Conservation (phyloP, 2,329 filamentous ascomycete species). For the Phaeosphaeriaceae sp. region DNA sequence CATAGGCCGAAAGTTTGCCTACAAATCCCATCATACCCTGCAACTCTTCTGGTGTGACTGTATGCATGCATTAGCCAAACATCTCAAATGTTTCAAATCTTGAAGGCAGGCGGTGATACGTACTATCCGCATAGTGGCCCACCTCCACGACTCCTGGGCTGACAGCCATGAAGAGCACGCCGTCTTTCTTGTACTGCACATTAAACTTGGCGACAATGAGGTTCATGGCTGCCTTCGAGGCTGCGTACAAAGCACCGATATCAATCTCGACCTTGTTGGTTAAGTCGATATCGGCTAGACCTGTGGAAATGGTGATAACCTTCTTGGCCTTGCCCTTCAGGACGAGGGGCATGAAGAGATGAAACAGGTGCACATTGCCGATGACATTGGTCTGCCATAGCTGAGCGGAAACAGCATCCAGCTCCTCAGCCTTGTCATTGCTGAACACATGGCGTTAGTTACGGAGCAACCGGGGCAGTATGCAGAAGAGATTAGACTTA, state of each 20-base stretch:
- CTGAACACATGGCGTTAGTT: conserved; percentile 1
- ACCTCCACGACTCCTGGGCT: conserved; percentile 60
- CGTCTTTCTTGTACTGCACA: conserved; percentile 55
- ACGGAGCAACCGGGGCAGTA: neutral
- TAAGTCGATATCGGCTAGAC: conserved; percentile 55
- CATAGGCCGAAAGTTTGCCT: conserved; percentile 19
- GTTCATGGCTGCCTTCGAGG: conserved; percentile 62
- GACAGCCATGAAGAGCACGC: conserved; percentile 60
- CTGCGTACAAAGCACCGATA: conserved; percentile 51
- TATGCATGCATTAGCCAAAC: neutral
- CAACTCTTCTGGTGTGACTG: conserved; percentile 24
- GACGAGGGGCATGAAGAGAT: conserved; percentile 61
- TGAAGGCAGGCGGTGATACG: neutral
- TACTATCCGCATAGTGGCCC: conserved; percentile 37
- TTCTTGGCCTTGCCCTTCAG: conserved; percentile 60
- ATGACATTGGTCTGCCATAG: conserved; percentile 58
- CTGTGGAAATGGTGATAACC: conserved; percentile 59
- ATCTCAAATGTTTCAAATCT: neutral
- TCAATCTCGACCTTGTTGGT: conserved; percentile 48
- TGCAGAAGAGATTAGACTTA: conserved; percentile 32
- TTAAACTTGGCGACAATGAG: conserved; percentile 57
- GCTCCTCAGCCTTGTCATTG: conserved; percentile 43
- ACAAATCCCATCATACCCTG: conserved; percentile 37
- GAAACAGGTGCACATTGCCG: conserved; percentile 60
- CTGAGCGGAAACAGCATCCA: conserved; percentile 34